Evolutionary conservation across 805 yeast genomes (phyloP), one percentile per base, ranked within the genome.

Genomic region (Priceomyces fermenticarens): DNA sequence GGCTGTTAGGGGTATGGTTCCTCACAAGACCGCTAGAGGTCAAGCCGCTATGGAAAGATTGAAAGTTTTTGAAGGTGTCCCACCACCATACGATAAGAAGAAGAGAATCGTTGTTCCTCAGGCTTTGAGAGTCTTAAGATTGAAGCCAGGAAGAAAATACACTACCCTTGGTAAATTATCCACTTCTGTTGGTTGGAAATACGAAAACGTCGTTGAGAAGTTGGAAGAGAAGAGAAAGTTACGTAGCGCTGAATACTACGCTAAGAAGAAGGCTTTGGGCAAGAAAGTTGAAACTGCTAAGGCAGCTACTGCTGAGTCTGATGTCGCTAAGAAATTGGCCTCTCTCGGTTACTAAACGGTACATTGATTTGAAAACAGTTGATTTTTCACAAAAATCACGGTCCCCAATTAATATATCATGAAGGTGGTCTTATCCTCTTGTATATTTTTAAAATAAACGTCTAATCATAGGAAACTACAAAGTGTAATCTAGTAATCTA

Each of bases 21-120:
- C 97, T 72, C 98, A 93, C 90, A 93, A 93, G 89, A 93, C 99
- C 61, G 93, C 98, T 63, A 93, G 98, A 79, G 99, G 99, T 78
- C 86, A 88, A 81, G 98, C 98, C 71, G 99, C 99, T 65, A 77
- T 93, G 70, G 98, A 90, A 81, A 90, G 97, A 80, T 87, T 93
- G 66, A 88, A 93, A 91, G 98, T 91, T 62, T 93, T 88, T 67
- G 99, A 93, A 80, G 99, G 99, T 85, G 83, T 93, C 55, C 99
- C 99, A 76, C 89, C 97, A 52, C 98, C 99, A 78, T 93, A 86
- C 78, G 99, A 93, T 93, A 88, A 84, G 81, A 88, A 89, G 88
- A 91, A 91, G 95, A 88, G 97, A 76, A 97, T 90, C 70, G 99
- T 93, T 62, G 99, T 93, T 69, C 99, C 99, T 73, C 96, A 88